Evolutionary conservation across 148 eudicot species (phyloP), one percentile per base, ranked within the genome.

Genomic region (Agrostemma githago): DNA sequence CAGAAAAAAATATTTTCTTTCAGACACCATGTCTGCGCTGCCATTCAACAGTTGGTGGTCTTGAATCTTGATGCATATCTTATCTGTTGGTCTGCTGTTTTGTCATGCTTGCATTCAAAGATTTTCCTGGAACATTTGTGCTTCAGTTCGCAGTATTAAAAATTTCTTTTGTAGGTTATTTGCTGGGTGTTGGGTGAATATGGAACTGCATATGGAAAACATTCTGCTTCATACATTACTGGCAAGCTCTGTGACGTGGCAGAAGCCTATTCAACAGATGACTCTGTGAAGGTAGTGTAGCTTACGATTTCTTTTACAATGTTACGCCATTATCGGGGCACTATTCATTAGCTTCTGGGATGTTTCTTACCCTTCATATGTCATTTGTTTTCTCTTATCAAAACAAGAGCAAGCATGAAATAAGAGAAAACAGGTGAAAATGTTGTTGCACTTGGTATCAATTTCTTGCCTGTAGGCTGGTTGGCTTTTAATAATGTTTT

Each of bases 151-250:
- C 11, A 2, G 8, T 51, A 10, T 21, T 73, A 41, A 20, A 6
- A 66, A 15, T 53, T 70, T 72, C 61, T 37, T 64, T 77, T 59
- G 66, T 81, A 95, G 99, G 96, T 95, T 44, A 92, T 95, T 71
- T 92, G 99, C 78, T 95, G 99, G 99, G 97, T 95, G 68, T 83
- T 95, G 88, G 99, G 99, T 62, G 99, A 95, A 82, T 92, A 95
- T 78, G 99, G 99, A 79, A 95, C 91, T 76, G 89, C 87, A 21
- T 91, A 86, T 83, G 99, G 97, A 19, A 89, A 87, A 72, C 90
- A 92, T 82, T 92, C 97, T 68, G 97, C 99, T 66, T 90, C 97
- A 39, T 95, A 90, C 77, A 88, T 95, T 71, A 79, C 87, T 42
- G 99, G 97, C 72, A 95, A 92, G 82, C 84, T 95, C 40, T 92